Conservation (phyloP, 2,329 filamentous ascomycete species). For the Xylaria polymorpha region DNA sequence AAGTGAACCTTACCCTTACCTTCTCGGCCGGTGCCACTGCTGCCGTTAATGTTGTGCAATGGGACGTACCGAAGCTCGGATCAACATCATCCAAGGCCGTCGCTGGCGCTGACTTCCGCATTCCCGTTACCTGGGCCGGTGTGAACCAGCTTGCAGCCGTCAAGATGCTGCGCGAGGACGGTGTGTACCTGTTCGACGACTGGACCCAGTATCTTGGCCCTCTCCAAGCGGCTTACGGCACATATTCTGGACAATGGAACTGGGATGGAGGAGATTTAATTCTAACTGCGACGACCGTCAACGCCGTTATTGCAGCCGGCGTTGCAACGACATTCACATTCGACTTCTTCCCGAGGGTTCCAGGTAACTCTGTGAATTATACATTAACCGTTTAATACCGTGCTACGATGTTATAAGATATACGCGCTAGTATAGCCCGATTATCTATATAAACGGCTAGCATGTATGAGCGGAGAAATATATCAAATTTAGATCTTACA, state of each 20-base stretch:
- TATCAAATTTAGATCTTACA: neutral
- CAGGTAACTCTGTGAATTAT: conserved; percentile 61
- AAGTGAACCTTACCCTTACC: conserved; percentile 62
- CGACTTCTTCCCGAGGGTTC: conserved; percentile 65
- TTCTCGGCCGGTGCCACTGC: conserved; percentile 64
- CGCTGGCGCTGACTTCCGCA: conserved; percentile 53
- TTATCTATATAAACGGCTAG: neutral
- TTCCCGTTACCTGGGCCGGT: conserved; percentile 65
- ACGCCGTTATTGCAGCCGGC: conserved; percentile 59
- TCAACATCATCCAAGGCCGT: conserved; percentile 43
- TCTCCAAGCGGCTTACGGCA: conserved; percentile 62
- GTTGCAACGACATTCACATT: conserved; percentile 61
- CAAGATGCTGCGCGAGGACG: conserved; percentile 61
- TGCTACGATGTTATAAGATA: too few relatives aligned
- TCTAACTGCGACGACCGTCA: conserved; percentile 57
- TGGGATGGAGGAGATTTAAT: conserved; percentile 61
- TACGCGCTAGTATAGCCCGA: neutral
- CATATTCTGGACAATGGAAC: conserved; percentile 63
- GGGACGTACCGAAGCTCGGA: conserved; percentile 58
- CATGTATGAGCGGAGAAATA: neutral
- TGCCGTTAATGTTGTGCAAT: conserved; percentile 63
- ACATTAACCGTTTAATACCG: conserved; percentile 51
- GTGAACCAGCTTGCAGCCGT: conserved; percentile 62
- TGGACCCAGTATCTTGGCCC: conserved; percentile 66
- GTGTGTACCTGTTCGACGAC: conserved; percentile 63